phyloP scores from a whole-genome alignment of 305 asterid genomes.

The Fraxinus baroniana region DNA sequence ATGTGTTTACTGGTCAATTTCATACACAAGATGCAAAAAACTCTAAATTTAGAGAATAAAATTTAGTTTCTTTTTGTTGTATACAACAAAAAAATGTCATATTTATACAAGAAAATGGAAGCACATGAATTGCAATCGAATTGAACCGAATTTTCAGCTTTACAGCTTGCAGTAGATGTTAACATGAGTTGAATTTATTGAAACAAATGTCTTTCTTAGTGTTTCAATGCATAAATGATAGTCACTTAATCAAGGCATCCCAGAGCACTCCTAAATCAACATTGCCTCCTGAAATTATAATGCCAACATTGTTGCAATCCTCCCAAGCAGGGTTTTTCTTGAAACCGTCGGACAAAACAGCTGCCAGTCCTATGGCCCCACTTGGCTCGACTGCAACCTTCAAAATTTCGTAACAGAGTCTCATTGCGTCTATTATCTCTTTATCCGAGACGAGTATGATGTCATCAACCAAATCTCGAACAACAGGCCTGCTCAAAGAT shows the following conservation, averaged over 20 bases:
- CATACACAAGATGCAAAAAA: neutral
- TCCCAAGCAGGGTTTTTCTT: conserved; percentile 46
- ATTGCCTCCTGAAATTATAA: conserved; percentile 88
- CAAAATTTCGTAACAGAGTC: conserved; percentile 71
- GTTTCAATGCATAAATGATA: neutral
- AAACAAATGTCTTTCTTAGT: neutral
- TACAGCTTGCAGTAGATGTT: neutral
- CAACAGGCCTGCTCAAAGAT: conserved; percentile 64
- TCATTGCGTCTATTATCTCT: conserved; percentile 76
- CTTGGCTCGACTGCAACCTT: conserved; percentile 93
- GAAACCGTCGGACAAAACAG: conserved; percentile 65
- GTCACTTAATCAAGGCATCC: conserved; percentile 51
- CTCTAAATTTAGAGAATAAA: neutral
- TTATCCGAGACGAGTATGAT: conserved; percentile 69
- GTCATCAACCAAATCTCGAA: conserved; percentile 88
- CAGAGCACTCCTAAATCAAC: conserved; percentile 81
- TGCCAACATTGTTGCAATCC: conserved; percentile 57
- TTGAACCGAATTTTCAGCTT: neutral
- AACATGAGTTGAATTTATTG: neutral
- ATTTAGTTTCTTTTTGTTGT: neutral
- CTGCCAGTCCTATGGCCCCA: conserved; percentile 96
- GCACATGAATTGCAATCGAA: neutral
- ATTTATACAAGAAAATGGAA: neutral
- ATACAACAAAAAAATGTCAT: neutral
- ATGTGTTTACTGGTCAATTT: neutral